Percentiles rank a stretch among this genome's conserved stretches.
These are phyloP conservation scores for Salix caprea DNA, from an alignment of 345 rosid species.

Conservation along the genomic window DNA sequence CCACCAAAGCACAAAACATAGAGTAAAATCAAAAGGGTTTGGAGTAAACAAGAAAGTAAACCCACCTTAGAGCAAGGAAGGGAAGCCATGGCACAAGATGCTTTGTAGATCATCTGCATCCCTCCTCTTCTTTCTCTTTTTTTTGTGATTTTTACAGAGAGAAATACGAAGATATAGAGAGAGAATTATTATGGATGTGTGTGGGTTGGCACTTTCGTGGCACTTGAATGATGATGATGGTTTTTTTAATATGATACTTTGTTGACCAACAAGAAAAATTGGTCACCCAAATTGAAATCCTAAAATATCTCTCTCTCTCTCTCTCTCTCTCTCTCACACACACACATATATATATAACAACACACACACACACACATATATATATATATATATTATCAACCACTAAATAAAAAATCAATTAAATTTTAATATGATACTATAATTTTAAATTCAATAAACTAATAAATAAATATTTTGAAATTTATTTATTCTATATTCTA, in stretches of 20 bases:
- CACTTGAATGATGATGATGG: conserved; percentile 7
- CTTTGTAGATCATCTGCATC: conserved; percentile 71
- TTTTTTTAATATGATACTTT: background rate
- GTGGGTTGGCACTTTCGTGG: conserved; percentile 25
- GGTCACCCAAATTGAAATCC: background rate
- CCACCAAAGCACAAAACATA: background rate
- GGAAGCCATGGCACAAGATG: conserved; percentile 75
- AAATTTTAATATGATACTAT: too few relatives aligned
- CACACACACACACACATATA: too few relatives aligned
- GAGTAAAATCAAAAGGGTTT: too few relatives aligned
- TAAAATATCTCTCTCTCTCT: too few relatives aligned
- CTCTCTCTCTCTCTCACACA: too few relatives aligned
- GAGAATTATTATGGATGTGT: background rate
- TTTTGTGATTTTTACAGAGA: conserved; percentile 11
- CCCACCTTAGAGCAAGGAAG: conserved; percentile 65
- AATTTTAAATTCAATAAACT: too few relatives aligned
- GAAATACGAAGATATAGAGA: background rate
- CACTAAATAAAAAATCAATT: too few relatives aligned
- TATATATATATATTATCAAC: too few relatives aligned
- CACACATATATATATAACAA: too few relatives aligned
- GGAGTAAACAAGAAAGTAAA: background rate
- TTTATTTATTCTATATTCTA: too few relatives aligned
- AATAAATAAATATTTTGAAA: too few relatives aligned
- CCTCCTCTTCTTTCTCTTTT: conserved; percentile 8
- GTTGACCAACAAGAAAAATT: background rate